Conservation (phyloP, 805 yeast species). For the Candida cerambycidarum region DNA sequence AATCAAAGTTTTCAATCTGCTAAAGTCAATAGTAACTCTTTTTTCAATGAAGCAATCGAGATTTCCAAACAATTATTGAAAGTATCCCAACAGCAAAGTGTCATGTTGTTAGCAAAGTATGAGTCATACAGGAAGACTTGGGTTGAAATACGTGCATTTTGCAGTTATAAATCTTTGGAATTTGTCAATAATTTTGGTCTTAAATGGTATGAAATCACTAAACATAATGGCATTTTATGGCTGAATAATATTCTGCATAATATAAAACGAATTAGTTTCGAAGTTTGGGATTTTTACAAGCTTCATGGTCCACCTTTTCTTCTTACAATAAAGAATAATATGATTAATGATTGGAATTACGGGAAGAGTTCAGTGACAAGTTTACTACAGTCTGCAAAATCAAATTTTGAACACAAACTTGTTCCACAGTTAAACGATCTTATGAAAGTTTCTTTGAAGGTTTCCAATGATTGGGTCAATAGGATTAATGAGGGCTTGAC, state of each 20-base stretch:
- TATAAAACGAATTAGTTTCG: not conserved
- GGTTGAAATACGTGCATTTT: not conserved
- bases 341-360: not conserved
- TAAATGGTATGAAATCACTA: not conserved
- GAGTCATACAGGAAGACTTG: not conserved
- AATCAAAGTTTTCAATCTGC: not conserved
- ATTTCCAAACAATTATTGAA: not conserved
- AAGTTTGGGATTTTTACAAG: not conserved
- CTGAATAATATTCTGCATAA: conserved; percentile 77
- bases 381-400: not conserved
- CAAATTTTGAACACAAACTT: not conserved
- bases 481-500: not conserved
- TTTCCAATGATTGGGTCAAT: not conserved
- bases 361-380: not conserved
- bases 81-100: not conserved
- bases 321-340: not conserved
- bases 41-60: not conserved
- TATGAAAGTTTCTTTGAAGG: not conserved
- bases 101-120: not conserved
- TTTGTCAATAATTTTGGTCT: not conserved
- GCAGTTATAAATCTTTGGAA: not conserved
- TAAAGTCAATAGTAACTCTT: not conserved
- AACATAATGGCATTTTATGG: not conserved
- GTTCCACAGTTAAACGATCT: not conserved
- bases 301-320: not conserved